A percentile compares a stretch with the other conserved stretches of the same genome.
Evolutionary conservation across 192 early-diverging fungal species (phyloP).

Genomic region (Fimicolochytrium jonesii): DNA sequence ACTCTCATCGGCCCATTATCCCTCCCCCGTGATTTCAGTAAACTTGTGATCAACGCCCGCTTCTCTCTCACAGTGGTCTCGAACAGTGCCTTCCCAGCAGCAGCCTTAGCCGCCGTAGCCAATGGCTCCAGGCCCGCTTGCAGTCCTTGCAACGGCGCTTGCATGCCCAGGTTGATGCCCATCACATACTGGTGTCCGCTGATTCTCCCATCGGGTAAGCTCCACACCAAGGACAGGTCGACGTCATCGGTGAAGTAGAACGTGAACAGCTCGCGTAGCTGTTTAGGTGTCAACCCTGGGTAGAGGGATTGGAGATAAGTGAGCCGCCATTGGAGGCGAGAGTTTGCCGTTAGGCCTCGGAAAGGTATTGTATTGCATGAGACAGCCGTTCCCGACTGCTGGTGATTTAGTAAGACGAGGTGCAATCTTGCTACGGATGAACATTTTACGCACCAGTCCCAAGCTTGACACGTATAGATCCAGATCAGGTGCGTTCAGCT

Average conservation of each 20-base stretch:
- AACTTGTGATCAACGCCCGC: constrained; percentile 53
- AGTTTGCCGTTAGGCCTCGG: constrained; percentile 61
- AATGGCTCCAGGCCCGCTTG: constrained; percentile 25
- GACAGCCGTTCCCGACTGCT: constrained; percentile 26
- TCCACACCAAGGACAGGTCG: constrained; percentile 85
- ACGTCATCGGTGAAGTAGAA: constrained; percentile 83
- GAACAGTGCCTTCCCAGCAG: constrained; percentile 57
- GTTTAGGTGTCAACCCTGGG: constrained; percentile 55
- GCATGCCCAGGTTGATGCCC: constrained; percentile 84
- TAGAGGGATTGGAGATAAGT: constrained; percentile 60
- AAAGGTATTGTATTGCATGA: constrained; percentile 60
- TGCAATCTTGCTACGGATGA: too few species aligned
- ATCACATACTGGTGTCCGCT: constrained; percentile 89
- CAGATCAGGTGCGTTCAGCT: constrained; percentile 28
- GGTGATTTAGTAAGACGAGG: too few species aligned
- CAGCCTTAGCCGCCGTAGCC: constrained; percentile 21
- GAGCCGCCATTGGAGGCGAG: constrained; percentile 71
- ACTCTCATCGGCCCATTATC: constrained; percentile 69
- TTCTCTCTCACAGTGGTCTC: constrained; percentile 66
- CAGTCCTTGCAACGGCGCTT: constrained; percentile 37
- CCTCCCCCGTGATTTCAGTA: constrained; percentile 51
- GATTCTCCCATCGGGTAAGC: constrained; percentile 24
- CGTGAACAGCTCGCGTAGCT: constrained; percentile 67
- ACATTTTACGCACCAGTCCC: constrained; percentile 29
- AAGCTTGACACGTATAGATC: constrained; percentile 45